phyloP scores from a whole-genome alignment of 331 rosid species.

The Saraca asoca region DNA sequence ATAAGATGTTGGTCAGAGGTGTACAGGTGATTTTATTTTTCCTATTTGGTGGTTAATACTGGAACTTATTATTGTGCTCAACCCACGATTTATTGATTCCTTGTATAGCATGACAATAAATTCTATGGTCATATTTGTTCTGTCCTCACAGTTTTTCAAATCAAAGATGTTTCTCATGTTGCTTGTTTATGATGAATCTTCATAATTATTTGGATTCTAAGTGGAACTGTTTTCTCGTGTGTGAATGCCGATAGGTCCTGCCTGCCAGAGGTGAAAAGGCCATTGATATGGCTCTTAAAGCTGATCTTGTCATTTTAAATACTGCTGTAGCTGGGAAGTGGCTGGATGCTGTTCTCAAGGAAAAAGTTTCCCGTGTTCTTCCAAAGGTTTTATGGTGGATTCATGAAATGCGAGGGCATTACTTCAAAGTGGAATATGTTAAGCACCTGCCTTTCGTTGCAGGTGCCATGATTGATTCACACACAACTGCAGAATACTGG shows the following conservation, averaged over 20 bases:
- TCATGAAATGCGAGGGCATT: slow-evolving; percentile 98
- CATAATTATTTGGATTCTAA: slow-evolving; percentile 29
- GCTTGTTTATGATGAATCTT: not conserved
- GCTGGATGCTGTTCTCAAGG: slow-evolving; percentile 85
- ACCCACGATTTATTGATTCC: not conserved
- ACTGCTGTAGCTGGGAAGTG: slow-evolving; percentile 99
- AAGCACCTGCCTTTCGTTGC: slow-evolving; percentile 99
- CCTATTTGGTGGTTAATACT: not conserved
- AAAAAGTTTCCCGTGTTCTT: slow-evolving; percentile 68
- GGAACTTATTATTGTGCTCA: not conserved
- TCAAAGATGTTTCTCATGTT: not conserved
- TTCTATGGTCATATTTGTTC: no score
- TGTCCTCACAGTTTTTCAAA: not conserved
- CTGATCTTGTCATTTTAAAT: slow-evolving; percentile 81
- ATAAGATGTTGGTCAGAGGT: slow-evolving; percentile 81
- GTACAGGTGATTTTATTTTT: slow-evolving; percentile 59
- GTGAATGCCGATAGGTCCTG: slow-evolving; percentile 57
- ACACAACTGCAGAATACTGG: slow-evolving; percentile 88
- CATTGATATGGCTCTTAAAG: slow-evolving; percentile 72
- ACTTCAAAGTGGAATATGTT: slow-evolving; percentile 94
- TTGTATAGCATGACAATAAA: not conserved
- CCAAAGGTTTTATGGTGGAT: slow-evolving; percentile 99
- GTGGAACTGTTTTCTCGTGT: slow-evolving; percentile 7
- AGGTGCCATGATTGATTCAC: slow-evolving; percentile 98
- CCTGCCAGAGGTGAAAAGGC: slow-evolving; percentile 76